phyloP scores from a whole-genome alignment of 352 stramenopile genomes.

The Phytophthora cactorum region DNA sequence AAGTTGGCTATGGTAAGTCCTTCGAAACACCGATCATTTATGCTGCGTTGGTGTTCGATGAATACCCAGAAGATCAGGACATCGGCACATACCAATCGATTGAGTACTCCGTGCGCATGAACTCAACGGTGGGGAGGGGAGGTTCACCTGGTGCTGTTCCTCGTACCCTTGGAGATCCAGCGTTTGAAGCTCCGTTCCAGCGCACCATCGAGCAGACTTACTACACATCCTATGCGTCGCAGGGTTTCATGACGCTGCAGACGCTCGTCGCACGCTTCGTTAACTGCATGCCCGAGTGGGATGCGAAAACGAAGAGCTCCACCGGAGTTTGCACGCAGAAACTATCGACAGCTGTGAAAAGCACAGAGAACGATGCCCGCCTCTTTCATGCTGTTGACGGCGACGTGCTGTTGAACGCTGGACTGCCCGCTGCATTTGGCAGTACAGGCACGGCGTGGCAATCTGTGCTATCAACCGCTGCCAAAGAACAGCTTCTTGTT shows the following conservation, averaged over 20 bases:
- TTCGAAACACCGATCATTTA: constrained; percentile 56
- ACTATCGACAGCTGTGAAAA: constrained; percentile 39
- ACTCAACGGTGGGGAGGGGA: constrained; percentile 46
- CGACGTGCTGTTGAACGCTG: constrained; percentile 42
- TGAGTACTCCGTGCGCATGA: constrained; percentile 73
- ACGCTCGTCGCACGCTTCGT: constrained; percentile 64
- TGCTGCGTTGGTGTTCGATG: constrained; percentile 66
- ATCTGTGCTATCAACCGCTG: constrained; percentile 1
- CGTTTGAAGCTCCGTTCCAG: constrained; percentile 58
- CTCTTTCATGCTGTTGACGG: constrained; percentile 36
- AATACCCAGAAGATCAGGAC: constrained; percentile 37
- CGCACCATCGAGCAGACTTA: constrained; percentile 46
- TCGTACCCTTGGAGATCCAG: constrained; percentile 51
- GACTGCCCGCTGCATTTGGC: constrained; percentile 16
- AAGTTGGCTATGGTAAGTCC: constrained; percentile 51
- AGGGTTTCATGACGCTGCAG: constrained; percentile 75
- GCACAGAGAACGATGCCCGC: constrained; percentile 25
- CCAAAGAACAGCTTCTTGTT: constrained; percentile 39
- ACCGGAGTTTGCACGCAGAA: constrained; percentile 51
- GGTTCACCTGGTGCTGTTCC: constrained; percentile 36
- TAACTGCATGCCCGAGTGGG: constrained; percentile 62
- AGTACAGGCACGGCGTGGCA: not conserved
- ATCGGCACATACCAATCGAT: constrained; percentile 60
- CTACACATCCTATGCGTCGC: constrained; percentile 46
- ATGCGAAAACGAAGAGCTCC: constrained; percentile 41